A percentile compares a stretch with the other conserved stretches of the same genome.
These are phyloP conservation scores for Botrytis byssoidea DNA, from an alignment of 2,329 filamentous ascomycete species.

Conservation along the genomic window DNA sequence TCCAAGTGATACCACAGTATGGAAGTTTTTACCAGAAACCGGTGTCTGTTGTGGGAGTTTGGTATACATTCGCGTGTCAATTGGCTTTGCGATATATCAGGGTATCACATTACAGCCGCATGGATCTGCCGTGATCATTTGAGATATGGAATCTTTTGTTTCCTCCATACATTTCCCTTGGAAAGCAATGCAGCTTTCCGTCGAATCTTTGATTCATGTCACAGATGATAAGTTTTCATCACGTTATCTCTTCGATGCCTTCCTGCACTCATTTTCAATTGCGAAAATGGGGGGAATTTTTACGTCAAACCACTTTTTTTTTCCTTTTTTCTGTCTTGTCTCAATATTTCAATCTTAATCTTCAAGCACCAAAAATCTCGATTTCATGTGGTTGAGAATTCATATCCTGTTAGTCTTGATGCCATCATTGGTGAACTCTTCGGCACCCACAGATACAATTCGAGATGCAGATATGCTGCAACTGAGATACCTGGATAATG, in stretches of 20 bases:
- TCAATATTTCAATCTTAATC: not conserved
- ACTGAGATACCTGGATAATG: slow-evolving; percentile 45
- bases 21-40: not conserved
- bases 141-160: not conserved
- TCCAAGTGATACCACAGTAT: not conserved
- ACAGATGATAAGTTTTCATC: not conserved
- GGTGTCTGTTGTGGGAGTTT: not conserved
- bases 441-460: slow-evolving; percentile 29
- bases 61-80: not conserved
- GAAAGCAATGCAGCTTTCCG: not conserved
- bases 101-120: not conserved
- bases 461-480: slow-evolving; percentile 39
- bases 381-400: not conserved
- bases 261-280: not conserved
- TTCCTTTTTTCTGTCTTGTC: not conserved
- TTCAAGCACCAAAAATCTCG: not conserved
- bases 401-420: slow-evolving; percentile 10
- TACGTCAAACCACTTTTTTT: not conserved
- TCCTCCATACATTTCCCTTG: not conserved
- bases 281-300: not conserved
- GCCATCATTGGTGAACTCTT: slow-evolving; percentile 23
- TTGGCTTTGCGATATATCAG: not conserved
- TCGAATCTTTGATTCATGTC: not conserved
- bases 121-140: not conserved
- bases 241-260: not conserved